Base-by-base conservation (phyloP, 768 basidiomycete species). In the Calocera viscosa region DNA sequence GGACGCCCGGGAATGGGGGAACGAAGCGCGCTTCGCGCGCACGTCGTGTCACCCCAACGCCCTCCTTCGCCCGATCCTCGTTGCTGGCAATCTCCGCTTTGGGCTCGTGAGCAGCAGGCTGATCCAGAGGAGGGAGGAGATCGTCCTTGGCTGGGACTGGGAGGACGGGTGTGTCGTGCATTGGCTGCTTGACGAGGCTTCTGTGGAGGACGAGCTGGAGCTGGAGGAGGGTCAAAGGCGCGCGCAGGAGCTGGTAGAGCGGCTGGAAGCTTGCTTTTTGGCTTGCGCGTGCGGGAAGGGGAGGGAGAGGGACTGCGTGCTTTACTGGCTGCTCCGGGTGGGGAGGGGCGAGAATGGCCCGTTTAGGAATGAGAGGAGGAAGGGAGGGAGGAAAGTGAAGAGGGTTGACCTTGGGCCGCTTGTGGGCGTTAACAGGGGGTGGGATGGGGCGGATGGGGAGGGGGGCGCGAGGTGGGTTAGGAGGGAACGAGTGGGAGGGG, bases 101-200 rank as follows among this genome's bases (percentile, higher is more conserved):
- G 92, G 86, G 0, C 78, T 96, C 0, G 94, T 93, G 69, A 90
- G 94, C 1, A 76, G 86, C 19, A 77, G 84, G 12, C 88, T 90
- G 68, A 80, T 97, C 70, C 82, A 82, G 66, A 83, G 83, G 35
- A 82, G 88, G 63, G 92, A 94, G 70, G 94, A 97, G 77, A 83
- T 97, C 22, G 85, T 94, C 0, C 77, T 97, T 0, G 89, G 89
- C 0, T 97, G 94, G 93, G 93, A 96, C 74, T 98, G 94, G 94
- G 94, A 97, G 71, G 94, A 98, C 72, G 86, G 85, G 1, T 89
- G 91, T 73, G 86, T 87, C 0, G 83, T 94, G 0, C 94, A 95
- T 75, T 84, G 85, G 8, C 75, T 90, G 64, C 78, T 90, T 67
- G 77, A 84, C 71, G n/a, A n/a, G n/a, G n/a, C n/a, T n/a, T n/a